phyloP scores from a whole-genome alignment of 164 flowering plant species.

The Amborella trichopoda region DNA sequence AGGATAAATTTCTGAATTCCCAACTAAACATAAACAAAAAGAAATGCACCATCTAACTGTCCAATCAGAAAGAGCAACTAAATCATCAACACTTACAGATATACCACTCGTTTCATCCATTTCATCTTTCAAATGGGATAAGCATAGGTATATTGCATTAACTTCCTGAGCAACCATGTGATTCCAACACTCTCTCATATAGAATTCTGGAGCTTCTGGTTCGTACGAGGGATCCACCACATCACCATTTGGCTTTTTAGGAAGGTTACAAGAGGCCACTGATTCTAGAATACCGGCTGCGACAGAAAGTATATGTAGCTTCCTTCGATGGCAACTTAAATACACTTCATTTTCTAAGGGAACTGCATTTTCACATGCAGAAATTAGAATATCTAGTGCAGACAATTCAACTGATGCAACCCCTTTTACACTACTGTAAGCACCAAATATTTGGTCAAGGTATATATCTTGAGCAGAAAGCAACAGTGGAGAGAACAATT shows the following conservation, averaged over 20 bases:
- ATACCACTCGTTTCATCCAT: constrained; percentile 29
- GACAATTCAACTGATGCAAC: constrained; percentile 45
- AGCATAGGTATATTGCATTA: constrained; percentile 50
- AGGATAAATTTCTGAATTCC: no score
- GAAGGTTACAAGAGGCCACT: constrained; percentile 12
- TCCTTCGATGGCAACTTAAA: constrained; percentile 54
- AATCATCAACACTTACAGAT: constrained; percentile 64
- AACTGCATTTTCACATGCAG: constrained; percentile 54
- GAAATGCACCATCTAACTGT: no score
- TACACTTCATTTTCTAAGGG: constrained; percentile 40
- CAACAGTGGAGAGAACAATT: constrained; percentile 63
- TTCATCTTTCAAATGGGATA: constrained; percentile 43
- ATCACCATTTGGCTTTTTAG: constrained; percentile 14
- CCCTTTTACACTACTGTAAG: constrained; percentile 26
- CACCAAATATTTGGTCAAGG: constrained; percentile 22
- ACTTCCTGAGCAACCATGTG: constrained; percentile 63
- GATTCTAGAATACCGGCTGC: constrained; percentile 50
- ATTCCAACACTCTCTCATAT: constrained; percentile 29
- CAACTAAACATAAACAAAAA: no score
- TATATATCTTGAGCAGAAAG: constrained; percentile 41
- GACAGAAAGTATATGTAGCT: constrained; percentile 51
- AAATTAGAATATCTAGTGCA: constrained; percentile 59
- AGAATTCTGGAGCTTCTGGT: constrained; percentile 29
- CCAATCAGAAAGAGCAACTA: no score
- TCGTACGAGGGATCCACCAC: constrained; percentile 19